These are phyloP conservation scores for Sicyos baderoa DNA, from an alignment of 306 rosid genomes.

Conservation along the genomic window DNA sequence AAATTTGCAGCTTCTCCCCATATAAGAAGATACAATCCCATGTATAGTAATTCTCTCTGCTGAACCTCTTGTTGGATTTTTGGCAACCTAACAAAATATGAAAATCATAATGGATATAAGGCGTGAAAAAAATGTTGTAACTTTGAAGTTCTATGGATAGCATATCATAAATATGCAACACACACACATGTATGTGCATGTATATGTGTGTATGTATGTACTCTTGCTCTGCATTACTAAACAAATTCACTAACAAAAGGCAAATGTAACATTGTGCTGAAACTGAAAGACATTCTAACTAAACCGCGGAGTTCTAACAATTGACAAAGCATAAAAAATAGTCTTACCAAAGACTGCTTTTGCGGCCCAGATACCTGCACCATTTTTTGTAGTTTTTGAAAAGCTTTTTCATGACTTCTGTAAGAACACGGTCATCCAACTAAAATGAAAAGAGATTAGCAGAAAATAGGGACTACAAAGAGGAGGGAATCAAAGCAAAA, in stretches of 20 bases:
- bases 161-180: background rate
- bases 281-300: conserved; percentile 7
- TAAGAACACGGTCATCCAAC: conserved; percentile 83
- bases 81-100: conserved; percentile 63
- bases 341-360: conserved; percentile 97
- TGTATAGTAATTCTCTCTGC: conserved; percentile 79
- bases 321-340: background rate
- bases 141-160: background rate
- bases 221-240: background rate
- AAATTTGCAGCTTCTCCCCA: conserved; percentile 99
- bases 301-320: background rate
- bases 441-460: conserved; percentile 28
- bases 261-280: background rate
- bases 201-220: background rate
- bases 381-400: conserved; percentile 84
- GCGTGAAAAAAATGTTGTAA: background rate
- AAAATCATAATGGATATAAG: conserved; percentile 10
- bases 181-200: background rate
- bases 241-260: background rate
- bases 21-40: conserved; percentile 94
- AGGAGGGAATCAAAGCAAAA: conserved; percentile 13
- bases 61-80: conserved; percentile 93
- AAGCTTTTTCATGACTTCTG: conserved; percentile 85
- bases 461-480: conserved; percentile 11
- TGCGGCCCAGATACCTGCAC: conserved; percentile 92